Percentiles rank a stretch among this genome's conserved stretches.
phyloP scores from a whole-genome alignment of 257 asterid species.

The Forsythia viridissima region DNA sequence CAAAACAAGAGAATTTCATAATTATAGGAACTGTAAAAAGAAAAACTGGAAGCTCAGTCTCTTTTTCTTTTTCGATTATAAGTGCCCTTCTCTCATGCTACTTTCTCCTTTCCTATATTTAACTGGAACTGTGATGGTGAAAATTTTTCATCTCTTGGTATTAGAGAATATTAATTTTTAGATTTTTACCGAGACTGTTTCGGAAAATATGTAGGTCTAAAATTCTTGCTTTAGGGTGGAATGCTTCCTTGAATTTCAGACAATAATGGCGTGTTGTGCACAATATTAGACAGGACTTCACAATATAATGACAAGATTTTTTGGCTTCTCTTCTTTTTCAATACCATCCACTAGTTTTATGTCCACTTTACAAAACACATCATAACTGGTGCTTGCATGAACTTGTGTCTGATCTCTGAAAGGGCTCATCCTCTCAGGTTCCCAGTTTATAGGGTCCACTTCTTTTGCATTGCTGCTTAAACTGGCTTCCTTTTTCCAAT shows the following conservation, averaged over 20 bases:
- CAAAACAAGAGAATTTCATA: not conserved
- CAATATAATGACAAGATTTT: not conserved
- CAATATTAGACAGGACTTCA: not conserved
- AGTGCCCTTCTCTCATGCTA: not conserved
- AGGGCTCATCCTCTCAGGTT: not conserved
- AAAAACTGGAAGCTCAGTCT: not conserved
- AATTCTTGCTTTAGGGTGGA: not conserved
- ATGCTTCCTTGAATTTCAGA: not conserved
- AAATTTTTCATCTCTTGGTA: not conserved
- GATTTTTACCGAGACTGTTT: not conserved
- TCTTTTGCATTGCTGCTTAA: not conserved
- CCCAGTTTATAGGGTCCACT: not conserved
- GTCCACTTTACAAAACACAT: not conserved
- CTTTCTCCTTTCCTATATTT: too few relatives aligned
- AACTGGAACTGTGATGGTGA: not conserved
- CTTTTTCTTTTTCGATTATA: too few relatives aligned
- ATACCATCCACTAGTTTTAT: not conserved
- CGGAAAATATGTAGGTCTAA: not conserved
- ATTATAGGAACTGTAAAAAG: not conserved
- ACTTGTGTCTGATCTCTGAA: not conserved
- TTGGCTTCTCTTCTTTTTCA: not conserved
- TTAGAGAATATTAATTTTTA: not conserved
- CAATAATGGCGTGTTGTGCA: not conserved
- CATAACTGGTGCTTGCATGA: not conserved
- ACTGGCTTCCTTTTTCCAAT: not conserved